phyloP scores from a whole-genome alignment of 148 eudicot genomes.

The Camellia japonica region DNA sequence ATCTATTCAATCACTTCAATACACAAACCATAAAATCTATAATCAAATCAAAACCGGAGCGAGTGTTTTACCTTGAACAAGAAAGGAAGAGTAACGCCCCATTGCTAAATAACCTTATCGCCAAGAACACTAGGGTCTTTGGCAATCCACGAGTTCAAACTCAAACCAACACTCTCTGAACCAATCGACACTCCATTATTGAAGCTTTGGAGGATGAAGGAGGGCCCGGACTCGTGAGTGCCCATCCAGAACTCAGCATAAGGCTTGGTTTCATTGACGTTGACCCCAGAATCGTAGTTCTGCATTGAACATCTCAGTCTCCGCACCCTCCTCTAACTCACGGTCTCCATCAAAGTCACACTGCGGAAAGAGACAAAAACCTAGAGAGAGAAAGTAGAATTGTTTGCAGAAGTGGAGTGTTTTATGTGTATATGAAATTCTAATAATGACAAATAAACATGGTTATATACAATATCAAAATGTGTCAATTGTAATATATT shows the following conservation, averaged over 20 bases:
- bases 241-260: conserved; percentile 99
- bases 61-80: conserved; percentile 58
- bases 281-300: conserved; percentile 54
- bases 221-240: conserved; percentile 87
- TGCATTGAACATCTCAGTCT: conserved; percentile 67
- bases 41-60: neutral
- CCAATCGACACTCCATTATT: conserved; percentile 21
- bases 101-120: conserved; percentile 13
- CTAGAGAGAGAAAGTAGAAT: neutral
- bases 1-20: neutral
- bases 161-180: conserved; percentile 60
- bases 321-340: conserved; percentile 25
- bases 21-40: neutral
- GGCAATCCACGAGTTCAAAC: conserved; percentile 70
- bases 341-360: conserved; percentile 18
- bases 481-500: neutral
- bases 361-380: neutral
- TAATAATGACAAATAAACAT: too few species aligned
- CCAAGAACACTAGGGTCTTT: conserved; percentile 76
- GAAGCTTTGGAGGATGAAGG: conserved; percentile 37
- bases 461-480: neutral
- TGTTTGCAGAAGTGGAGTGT: neutral
- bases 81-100: conserved; percentile 61
- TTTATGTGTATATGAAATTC: too few species aligned
- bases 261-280: conserved; percentile 40